Evolutionary conservation across 2,329 filamentous ascomycete genomes (phyloP), one percentile per base, ranked within the genome.

Genomic region (Fusarium tjaetaba): DNA sequence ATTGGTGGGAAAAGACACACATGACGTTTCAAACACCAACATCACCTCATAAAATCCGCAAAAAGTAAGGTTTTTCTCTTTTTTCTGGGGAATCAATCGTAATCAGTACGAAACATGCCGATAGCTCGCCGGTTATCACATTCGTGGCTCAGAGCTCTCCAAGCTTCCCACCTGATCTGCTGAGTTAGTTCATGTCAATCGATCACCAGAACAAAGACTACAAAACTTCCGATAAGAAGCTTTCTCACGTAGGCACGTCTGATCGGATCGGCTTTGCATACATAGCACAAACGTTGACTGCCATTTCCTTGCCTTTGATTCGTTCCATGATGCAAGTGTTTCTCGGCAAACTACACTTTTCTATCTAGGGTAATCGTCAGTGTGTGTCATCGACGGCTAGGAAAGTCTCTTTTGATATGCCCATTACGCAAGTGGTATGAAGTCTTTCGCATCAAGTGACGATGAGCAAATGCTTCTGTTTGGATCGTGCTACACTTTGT

Each of bases 391-490:
- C 32, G 14, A 43, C 18, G 22, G 5, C 51, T 52, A 49, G 60
- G 22, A 52, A 73, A 69, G 48, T 34, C 26, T 59, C 67, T 53
- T 67, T 70, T 52, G 24, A 43, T 61, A 59, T 51, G 48, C 20
- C 11, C 42, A 73, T 73, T 71, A 73, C 70, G 71, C 71, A 73
- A 67, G 51, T 53, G 60, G 30, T 56, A n/a, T 69, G 18, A 55
- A 60, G 30, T 32, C 38, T 63, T 53, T 15, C 18, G 18, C 32
- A 68, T 65, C 70, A 56, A 58, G 58, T 59, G 68, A 72, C 30
- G 43, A 42, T 72, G 45, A 22, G 46, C 20, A 48, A 46, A 70
- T 26, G 38, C 30, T 34, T 42, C 24, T 52, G 18, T 57, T 61
- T 39, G 30, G 32, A 46, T 71, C 45, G 58, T 65, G 56, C n/a